Base-by-base conservation (phyloP, 176 grass and related monocot species). In the Pontederia paniculata region DNA sequence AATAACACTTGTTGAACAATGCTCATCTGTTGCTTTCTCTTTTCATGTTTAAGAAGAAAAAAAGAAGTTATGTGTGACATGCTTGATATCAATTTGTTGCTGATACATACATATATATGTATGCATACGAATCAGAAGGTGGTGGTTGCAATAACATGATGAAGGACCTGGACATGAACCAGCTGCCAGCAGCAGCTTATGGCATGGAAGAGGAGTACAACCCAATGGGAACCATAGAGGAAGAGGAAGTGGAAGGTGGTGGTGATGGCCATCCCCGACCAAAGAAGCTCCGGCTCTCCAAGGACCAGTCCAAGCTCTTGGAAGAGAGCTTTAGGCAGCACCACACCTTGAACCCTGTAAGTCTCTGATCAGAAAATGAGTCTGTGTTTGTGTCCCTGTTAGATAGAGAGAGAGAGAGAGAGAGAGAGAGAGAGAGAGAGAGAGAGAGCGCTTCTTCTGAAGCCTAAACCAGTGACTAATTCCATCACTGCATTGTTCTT, bases 141-240 rank as follows among this genome's bases (percentile, higher is more conserved):
- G 70, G 76, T 28, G 74, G 83, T 16, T 62, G 74, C 45, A 54
- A 22, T 70, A 63, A 45, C 44, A 74, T 20, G 67, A 63, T 84
- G 93, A 91, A 77, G 72, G 83, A 77, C 68, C 61, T 98, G 62
- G 93, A 98, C 78, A 98, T 98, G 56, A 98, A 98, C 74, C 83
- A 84, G 75, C 93, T 37, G 28, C 28, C 28, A 37, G 28, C 28
- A 6, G 28, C 93, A 52, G 86, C 86, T 55, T 81, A 74, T 61
- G 80, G 74, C 48, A 83, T 68, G 57, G 93, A 98, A 47, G 93
- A 88, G 62, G 85, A 89, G 15, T 86, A 97, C 43, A 80, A 79
- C 62, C 80, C 80, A 14, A 81, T 79, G 91, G 83, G 77, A 23
- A 82, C 61, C 78, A 60, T 81, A 45, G 90, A 96, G 66, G 85